These are phyloP conservation scores for Mucor velutinosus DNA, from an alignment of 371 early-diverging fungal genomes.

Conservation along the genomic window DNA sequence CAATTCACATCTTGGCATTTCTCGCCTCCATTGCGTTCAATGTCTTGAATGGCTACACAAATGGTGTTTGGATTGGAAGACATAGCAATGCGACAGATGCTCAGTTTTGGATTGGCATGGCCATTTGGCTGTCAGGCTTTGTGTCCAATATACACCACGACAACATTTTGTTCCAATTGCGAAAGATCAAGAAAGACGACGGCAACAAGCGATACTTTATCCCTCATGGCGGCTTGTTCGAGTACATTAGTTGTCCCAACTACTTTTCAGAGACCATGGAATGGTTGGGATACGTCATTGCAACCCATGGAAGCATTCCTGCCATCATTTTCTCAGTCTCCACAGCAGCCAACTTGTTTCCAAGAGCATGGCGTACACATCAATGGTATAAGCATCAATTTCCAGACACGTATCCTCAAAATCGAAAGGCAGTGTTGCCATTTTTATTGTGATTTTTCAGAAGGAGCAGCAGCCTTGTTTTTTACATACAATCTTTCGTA, in stretches of 20 bases:
- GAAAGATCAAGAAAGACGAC: conserved; percentile 14
- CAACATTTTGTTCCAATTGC: conserved; percentile 46
- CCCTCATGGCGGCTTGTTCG: conserved; percentile 59
- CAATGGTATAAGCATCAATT: conserved; percentile 62
- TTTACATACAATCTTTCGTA: neutral
- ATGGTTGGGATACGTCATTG: conserved; percentile 67
- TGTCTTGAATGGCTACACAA: conserved; percentile 62
- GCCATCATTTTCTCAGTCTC: conserved; percentile 55
- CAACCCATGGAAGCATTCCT: conserved; percentile 40
- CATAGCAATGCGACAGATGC: conserved; percentile 1
- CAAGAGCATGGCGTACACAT: conserved; percentile 62
- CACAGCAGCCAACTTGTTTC: conserved; percentile 61
- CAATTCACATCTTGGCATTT: conserved; percentile 39
- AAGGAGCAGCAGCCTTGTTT: neutral
- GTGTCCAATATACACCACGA: conserved; percentile 62
- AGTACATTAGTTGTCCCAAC: conserved; percentile 64
- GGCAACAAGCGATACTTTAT: conserved; percentile 46
- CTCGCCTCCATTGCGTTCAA: conserved; percentile 46
- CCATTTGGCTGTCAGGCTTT: conserved; percentile 52
- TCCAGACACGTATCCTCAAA: conserved; percentile 42
- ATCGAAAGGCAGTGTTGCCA: conserved; percentile 65
- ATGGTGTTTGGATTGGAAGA: conserved; percentile 56
- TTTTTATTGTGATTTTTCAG: conserved; percentile 40
- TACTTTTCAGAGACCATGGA: conserved; percentile 66
- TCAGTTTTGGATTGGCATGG: conserved; percentile 34